These are phyloP conservation scores for Linnemannia schmuckeri DNA, from an alignment of 192 early-diverging fungal species.

Conservation along the genomic window DNA sequence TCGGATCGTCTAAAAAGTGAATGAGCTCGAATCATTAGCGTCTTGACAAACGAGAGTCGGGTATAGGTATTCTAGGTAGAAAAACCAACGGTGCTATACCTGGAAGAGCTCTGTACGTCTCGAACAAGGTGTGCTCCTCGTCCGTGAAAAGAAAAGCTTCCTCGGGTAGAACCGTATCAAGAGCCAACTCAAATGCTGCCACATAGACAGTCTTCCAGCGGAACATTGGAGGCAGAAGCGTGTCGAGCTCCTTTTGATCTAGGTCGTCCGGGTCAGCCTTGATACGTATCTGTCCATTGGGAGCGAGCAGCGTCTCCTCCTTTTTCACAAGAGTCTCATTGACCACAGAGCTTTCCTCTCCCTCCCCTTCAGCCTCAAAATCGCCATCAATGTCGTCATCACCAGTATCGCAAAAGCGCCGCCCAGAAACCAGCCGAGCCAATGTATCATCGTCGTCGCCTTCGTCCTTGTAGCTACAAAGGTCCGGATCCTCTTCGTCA, in stretches of 20 bases:
- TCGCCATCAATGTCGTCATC: constrained; percentile 19
- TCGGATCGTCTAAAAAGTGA: constrained; percentile 42
- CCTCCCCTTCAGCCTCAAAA: neutral
- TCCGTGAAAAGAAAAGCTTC: constrained; percentile 58
- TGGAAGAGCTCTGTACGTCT: constrained; percentile 45
- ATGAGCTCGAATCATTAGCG: neutral
- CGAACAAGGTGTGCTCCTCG: constrained; percentile 53
- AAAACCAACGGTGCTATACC: neutral
- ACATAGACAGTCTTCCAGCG: constrained; percentile 61
- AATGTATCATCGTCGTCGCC: neutral
- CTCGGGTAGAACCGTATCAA: constrained; percentile 58
- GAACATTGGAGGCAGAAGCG: constrained; percentile 16
- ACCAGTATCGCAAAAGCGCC: neutral
- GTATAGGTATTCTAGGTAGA: neutral
- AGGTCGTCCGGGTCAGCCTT: constrained; percentile 12
- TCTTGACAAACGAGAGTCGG: neutral
- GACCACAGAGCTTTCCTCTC: neutral
- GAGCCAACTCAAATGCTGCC: constrained; percentile 52
- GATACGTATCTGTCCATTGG: neutral
- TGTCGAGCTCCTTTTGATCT: constrained; percentile 4
- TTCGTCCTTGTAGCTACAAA: neutral
- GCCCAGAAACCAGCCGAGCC: neutral
- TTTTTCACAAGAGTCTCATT: neutral
- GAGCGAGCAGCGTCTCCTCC: neutral
- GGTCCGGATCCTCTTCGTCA: neutral